phyloP scores from a whole-genome alignment of 2,329 filamentous ascomycete genomes.

The Fusarium solani-melongenae region DNA sequence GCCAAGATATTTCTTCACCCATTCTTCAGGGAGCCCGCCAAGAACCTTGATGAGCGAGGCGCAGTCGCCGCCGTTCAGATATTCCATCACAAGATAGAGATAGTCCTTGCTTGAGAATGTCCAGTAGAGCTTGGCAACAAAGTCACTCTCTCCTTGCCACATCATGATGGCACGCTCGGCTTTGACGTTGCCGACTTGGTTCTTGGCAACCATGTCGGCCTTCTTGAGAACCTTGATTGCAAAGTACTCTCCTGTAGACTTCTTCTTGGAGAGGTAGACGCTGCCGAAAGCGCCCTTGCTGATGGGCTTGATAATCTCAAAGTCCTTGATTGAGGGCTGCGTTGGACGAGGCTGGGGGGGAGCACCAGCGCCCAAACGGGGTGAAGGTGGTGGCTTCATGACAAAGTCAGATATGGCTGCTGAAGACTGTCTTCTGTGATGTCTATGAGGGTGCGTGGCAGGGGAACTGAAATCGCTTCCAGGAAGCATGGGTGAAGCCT shows the following conservation, averaged over 20 bases:
- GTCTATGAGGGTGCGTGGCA: slow-evolving; percentile 67
- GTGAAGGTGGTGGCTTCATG: slow-evolving; percentile 81
- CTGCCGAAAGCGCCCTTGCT: slow-evolving; percentile 99
- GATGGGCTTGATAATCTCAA: slow-evolving; percentile 99
- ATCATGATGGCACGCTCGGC: slow-evolving; percentile 99
- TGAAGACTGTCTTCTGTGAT: slow-evolving; percentile 92
- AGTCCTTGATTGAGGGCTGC: slow-evolving; percentile 97
- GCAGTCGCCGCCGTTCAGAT: slow-evolving; percentile 96
- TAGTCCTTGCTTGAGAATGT: slow-evolving; percentile 99
- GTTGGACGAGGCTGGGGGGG: slow-evolving; percentile 89
- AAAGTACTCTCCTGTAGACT: slow-evolving; percentile 97
- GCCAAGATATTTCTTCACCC: slow-evolving; percentile 97
- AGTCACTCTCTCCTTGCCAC: slow-evolving; percentile 99
- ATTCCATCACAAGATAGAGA: slow-evolving; percentile 98
- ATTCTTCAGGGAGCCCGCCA: slow-evolving; percentile 92
- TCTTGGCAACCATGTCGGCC: slow-evolving; percentile 99
- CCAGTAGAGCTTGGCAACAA: slow-evolving; percentile 99
- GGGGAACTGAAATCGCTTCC: slow-evolving; percentile 85
- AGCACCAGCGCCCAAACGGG: slow-evolving; percentile 79
- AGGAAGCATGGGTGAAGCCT: slow-evolving; percentile 88
- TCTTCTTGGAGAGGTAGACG: slow-evolving; percentile 98
- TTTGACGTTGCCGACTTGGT: slow-evolving; percentile 99
- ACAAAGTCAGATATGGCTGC: slow-evolving; percentile 79
- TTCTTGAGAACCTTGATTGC: slow-evolving; percentile 99
- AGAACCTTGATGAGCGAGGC: slow-evolving; percentile 96